Evolutionary conservation across 2,329 filamentous ascomycete genomes (phyloP).

Genomic region (Diatrype stigma): DNA sequence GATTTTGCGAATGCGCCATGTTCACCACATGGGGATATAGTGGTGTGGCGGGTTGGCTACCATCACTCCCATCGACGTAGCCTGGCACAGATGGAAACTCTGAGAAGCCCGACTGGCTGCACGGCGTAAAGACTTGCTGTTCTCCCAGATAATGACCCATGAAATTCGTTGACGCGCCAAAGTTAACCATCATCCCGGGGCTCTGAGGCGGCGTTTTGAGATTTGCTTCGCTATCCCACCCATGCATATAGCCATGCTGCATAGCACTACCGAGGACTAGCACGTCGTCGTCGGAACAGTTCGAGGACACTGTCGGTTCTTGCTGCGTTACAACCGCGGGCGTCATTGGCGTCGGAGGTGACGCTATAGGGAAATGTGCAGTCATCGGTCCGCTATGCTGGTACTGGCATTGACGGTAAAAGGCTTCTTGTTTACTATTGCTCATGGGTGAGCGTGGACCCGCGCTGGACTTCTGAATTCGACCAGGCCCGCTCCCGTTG

Average conservation of each 20-base stretch:
- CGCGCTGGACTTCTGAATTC: conserved; percentile 37
- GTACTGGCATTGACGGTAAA: conserved; percentile 26
- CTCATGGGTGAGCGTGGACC: conserved; percentile 40
- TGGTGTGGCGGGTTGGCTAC: conserved; percentile 46
- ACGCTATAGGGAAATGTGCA: conserved; percentile 34
- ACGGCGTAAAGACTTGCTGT: conserved; percentile 46
- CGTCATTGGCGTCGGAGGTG: conserved; percentile 48
- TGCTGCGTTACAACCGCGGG: conserved; percentile 37
- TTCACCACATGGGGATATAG: conserved; percentile 40
- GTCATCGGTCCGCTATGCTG: conserved; percentile 26
- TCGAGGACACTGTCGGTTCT: conserved; percentile 36
- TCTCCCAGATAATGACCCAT: conserved; percentile 35
- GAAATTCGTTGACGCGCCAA: conserved; percentile 37
- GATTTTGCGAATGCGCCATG: conserved; percentile 31
- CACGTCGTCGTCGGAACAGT: conserved; percentile 35
- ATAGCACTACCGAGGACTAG: conserved; percentile 23
- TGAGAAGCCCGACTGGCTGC: conserved; percentile 41
- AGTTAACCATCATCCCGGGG: conserved; percentile 41
- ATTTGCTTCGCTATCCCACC: conserved; percentile 34
- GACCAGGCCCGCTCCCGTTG: conserved; percentile 36
- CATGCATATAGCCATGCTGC: conserved; percentile 15
- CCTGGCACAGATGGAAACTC: conserved; percentile 40
- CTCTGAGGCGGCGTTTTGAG: conserved; percentile 52
- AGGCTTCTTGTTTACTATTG: conserved; percentile 41
- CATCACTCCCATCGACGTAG: conserved; percentile 39